phyloP scores from a whole-genome alignment of 2,329 filamentous ascomycete species.

The Pleoardoris graminearum region DNA sequence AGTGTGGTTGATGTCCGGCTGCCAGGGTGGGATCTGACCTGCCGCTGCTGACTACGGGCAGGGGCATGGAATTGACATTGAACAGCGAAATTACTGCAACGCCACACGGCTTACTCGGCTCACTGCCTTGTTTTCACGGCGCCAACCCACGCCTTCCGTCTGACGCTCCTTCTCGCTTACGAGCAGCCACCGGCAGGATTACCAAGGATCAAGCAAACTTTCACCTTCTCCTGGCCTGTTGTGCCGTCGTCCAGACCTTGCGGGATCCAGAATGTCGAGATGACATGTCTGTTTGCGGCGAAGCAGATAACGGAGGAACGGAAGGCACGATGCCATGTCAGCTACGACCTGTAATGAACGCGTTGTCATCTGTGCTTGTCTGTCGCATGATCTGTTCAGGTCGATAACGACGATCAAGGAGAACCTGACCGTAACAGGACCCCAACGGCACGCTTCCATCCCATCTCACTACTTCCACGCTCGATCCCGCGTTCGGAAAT shows the following conservation, averaged over 20 bases:
- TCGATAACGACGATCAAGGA: no score
- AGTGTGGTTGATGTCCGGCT: neutral
- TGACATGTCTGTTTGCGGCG: neutral
- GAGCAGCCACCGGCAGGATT: neutral
- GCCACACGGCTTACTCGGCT: conserved; percentile 6
- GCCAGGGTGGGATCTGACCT: neutral
- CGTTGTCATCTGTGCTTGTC: no score
- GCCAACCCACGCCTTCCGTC: conserved; percentile 1
- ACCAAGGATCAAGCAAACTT: neutral
- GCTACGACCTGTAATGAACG: no score
- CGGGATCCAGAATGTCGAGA: no score
- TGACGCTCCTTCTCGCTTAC: conserved; percentile 2
- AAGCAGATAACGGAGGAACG: neutral
- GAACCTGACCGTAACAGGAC: neutral
- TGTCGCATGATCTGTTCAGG: no score
- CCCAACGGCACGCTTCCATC: neutral
- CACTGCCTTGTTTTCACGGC: neutral
- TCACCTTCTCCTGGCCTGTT: neutral
- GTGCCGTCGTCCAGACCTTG: neutral
- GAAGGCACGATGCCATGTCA: neutral
- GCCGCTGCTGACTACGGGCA: neutral
- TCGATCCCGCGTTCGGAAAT: neutral
- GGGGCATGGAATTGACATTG: conserved; percentile 4
- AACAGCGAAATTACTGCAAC: conserved; percentile 6
- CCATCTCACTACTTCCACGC: neutral